Evolutionary conservation across 768 basidiomycete genomes (phyloP).

Genomic region (Suillus placidus): DNA sequence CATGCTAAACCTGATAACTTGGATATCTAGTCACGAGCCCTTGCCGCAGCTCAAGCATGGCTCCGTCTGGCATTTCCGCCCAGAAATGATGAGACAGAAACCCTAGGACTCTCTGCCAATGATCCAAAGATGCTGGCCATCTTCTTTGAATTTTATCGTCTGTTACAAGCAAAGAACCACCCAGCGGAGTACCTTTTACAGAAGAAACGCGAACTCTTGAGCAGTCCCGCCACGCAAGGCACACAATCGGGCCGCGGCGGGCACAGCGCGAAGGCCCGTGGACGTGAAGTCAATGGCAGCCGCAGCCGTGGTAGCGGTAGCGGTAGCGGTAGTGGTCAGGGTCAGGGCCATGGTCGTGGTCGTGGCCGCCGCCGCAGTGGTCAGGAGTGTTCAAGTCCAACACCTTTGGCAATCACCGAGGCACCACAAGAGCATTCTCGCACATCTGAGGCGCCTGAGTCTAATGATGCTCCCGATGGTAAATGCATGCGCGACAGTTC

Average conservation of each 20-base stretch:
- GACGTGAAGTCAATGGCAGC: background rate
- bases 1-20: background rate
- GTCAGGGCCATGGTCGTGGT: background rate
- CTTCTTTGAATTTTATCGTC: slow-evolving; percentile 27
- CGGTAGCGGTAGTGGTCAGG: background rate
- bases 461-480: background rate
- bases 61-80: slow-evolving; percentile 11
- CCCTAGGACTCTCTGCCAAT: slow-evolving; percentile 9
- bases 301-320: background rate
- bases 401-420: too few relatives aligned
- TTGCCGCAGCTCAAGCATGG: slow-evolving; percentile 19
- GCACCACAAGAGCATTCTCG: background rate
- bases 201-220: background rate
- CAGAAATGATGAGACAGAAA: background rate
- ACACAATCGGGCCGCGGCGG: background rate
- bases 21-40: slow-evolving; percentile 12
- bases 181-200: background rate
- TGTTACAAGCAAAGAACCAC: background rate
- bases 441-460: background rate
- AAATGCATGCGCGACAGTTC: background rate
- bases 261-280: background rate
- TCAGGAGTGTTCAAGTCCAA: background rate
- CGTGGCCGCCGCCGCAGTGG: background rate
- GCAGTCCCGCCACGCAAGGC: background rate
- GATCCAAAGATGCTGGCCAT: slow-evolving; percentile 11